Conservation (phyloP, 306 rosid genomes). For the Hippophae gyantsensis region DNA sequence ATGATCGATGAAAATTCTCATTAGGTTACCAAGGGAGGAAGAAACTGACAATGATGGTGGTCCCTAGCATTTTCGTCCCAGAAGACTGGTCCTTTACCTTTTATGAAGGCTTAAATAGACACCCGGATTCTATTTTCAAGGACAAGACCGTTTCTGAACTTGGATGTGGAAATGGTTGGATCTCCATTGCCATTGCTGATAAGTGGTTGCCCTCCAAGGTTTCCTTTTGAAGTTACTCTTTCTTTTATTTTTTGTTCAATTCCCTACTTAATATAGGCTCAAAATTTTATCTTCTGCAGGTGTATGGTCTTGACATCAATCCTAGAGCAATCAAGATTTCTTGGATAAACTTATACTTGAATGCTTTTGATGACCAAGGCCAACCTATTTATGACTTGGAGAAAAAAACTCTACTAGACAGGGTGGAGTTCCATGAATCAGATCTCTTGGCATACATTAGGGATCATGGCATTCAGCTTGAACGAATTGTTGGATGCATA, state of each 20-base stretch:
- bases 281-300: conserved; percentile 34
- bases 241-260: background rate
- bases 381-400: conserved; percentile 63
- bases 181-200: conserved; percentile 91
- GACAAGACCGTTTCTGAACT: conserved; percentile 76
- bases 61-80: conserved; percentile 92
- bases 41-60: conserved; percentile 84
- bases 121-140: conserved; percentile 75
- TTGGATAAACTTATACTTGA: conserved; percentile 81
- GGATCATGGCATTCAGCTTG: conserved; percentile 66
- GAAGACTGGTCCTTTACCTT: conserved; percentile 97
- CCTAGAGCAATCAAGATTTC: conserved; percentile 86
- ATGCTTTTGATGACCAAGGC: conserved; percentile 79
- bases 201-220: conserved; percentile 92
- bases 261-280: background rate
- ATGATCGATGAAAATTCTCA: too few relatives aligned
- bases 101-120: conserved; percentile 82
- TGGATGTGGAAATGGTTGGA: conserved; percentile 99
- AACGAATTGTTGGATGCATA: conserved; percentile 95
- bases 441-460: conserved; percentile 81
- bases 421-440: conserved; percentile 92
- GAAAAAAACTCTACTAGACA: conserved; percentile 76
- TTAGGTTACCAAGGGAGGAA: conserved; percentile 67
- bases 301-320: conserved; percentile 90
- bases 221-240: conserved; percentile 8